Evolutionary conservation across 345 rosid species (phyloP).

Genomic region (Trapa incisa): DNA sequence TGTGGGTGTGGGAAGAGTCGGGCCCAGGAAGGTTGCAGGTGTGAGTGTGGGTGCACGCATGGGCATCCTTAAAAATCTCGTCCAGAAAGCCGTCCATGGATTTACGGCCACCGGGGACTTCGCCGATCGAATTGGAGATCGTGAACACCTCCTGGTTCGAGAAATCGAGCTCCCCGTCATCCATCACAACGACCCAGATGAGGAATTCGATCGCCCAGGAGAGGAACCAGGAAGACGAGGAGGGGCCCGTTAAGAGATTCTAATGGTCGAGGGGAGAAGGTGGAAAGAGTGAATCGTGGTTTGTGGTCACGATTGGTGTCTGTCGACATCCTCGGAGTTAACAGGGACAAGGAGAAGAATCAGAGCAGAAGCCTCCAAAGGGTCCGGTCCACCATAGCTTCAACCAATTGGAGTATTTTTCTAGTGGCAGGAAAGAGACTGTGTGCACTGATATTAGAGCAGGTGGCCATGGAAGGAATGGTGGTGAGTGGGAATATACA

Average conservation of each 20-base stretch:
- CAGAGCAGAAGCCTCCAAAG: not conserved
- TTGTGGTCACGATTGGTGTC: not conserved
- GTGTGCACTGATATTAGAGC: no score
- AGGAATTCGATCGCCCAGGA: not conserved
- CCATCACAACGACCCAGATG: slow-evolving; percentile 30
- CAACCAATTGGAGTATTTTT: no score
- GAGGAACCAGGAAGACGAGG: not conserved
- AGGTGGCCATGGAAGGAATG: no score
- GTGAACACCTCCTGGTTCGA: slow-evolving; percentile 53
- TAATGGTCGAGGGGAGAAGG: not conserved
- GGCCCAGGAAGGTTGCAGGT: slow-evolving; percentile 94
- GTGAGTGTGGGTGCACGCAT: slow-evolving; percentile 89
- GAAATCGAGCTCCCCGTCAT: slow-evolving; percentile 87
- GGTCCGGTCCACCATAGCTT: no score
- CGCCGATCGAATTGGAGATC: slow-evolving; percentile 30
- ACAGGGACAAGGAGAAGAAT: not conserved
- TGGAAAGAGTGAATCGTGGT: not conserved
- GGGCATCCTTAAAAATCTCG: slow-evolving; percentile 42
- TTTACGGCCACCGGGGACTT: slow-evolving; percentile 45
- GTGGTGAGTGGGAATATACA: no score
- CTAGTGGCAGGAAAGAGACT: no score
- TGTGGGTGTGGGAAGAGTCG: slow-evolving; percentile 72
- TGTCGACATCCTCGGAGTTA: not conserved
- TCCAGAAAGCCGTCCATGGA: slow-evolving; percentile 41
- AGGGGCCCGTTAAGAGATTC: not conserved